These are phyloP conservation scores for Trichoderma harzianum DNA, from an alignment of 2,329 filamentous ascomycete genomes.

Conservation along the genomic window DNA sequence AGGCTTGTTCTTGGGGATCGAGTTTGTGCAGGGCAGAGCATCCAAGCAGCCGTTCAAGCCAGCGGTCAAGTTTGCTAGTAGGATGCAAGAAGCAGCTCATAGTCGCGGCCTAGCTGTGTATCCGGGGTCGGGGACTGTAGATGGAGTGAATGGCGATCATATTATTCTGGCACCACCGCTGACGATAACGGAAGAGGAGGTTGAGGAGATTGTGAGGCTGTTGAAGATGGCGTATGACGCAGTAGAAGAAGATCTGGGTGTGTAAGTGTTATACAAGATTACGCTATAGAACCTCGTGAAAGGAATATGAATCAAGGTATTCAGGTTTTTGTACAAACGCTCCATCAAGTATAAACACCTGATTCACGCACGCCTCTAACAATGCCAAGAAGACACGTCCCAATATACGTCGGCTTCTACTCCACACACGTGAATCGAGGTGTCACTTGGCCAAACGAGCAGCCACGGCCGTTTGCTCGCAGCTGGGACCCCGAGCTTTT, in stretches of 20 bases:
- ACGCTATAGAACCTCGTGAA: background rate
- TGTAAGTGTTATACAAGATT: background rate
- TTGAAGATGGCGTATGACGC: constrained; percentile 18
- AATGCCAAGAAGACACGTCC: background rate
- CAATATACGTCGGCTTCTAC: background rate
- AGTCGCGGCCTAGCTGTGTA: constrained; percentile 49
- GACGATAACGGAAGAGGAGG: constrained; percentile 47
- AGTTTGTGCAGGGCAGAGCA: constrained; percentile 39
- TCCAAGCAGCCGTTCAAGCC: constrained; percentile 36
- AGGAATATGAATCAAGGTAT: background rate
- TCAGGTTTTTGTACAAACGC: background rate
- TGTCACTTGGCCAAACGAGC: background rate
- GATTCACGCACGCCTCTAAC: background rate
- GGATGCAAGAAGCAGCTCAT: constrained; percentile 32
- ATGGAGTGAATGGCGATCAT: constrained; percentile 63
- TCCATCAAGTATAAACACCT: background rate
- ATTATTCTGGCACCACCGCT: constrained; percentile 69
- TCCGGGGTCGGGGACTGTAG: constrained; percentile 59
- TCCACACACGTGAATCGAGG: background rate
- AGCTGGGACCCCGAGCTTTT: background rate
- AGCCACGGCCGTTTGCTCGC: background rate
- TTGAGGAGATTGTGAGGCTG: constrained; percentile 19
- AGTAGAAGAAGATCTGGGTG: constrained; percentile 3
- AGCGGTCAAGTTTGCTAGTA: constrained; percentile 26
- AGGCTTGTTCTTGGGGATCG: constrained; percentile 50